A percentile compares a stretch with the other conserved stretches of the same genome.
Evolutionary conservation across 257 asterid genomes (phyloP).

Genomic region (Penstemon newberryi): DNA sequence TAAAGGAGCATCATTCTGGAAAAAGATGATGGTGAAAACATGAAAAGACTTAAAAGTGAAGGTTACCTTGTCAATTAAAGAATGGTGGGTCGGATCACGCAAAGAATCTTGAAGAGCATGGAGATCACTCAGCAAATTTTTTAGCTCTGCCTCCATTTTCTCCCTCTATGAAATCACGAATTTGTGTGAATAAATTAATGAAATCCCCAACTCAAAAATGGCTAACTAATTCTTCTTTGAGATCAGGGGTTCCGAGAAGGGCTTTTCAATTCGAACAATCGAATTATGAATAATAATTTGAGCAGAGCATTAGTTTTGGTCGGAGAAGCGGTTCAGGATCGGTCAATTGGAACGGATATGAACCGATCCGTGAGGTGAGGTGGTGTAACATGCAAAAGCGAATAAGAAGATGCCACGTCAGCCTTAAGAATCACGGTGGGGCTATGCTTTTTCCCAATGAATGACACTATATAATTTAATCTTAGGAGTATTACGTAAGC

Average conservation of each 20-base stretch:
- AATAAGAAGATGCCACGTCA: conserved; percentile 37
- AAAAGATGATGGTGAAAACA: neutral
- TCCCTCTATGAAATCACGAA: conserved; percentile 2
- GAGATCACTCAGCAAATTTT: conserved; percentile 58
- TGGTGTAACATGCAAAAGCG: neutral
- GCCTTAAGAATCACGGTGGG: neutral
- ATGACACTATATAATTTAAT: neutral
- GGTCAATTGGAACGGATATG: neutral
- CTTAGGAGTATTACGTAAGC: no score
- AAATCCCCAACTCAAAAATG: neutral
- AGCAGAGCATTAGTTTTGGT: conserved; percentile 6
- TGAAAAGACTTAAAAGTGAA: neutral
- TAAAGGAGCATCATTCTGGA: conserved; percentile 11
- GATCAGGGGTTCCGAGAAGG: conserved; percentile 21
- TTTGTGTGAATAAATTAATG: no score
- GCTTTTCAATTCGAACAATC: conserved; percentile 4
- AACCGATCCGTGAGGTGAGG: conserved; percentile 30
- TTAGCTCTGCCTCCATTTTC: conserved; percentile 65
- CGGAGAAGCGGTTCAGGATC: conserved; percentile 9
- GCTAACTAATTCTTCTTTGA: neutral
- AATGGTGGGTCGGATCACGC: conserved; percentile 47
- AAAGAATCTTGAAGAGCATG: conserved; percentile 46
- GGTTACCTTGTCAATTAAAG: conserved; percentile 47
- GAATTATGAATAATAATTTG: neutral
- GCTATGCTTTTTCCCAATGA: neutral